A percentile compares a stretch with the other conserved stretches of the same genome.
These are phyloP conservation scores for Globisporangium recalcitrans DNA, from an alignment of 352 stramenopile genomes.

Conservation along the genomic window DNA sequence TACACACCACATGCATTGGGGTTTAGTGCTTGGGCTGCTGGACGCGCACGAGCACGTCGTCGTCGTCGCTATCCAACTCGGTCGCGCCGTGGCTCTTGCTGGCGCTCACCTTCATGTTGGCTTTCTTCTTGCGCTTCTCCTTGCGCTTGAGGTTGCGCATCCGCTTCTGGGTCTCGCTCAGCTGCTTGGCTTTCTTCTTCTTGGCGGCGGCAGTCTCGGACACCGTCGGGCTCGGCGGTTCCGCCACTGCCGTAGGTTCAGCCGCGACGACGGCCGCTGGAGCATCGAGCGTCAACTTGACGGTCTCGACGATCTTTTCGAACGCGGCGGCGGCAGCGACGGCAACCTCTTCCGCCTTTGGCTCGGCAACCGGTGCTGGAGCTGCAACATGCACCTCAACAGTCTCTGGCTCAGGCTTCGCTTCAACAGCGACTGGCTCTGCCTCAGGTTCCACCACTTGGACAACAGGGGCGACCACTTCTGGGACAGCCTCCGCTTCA, in stretches of 20 bases:
- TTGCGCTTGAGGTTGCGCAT: conserved; percentile 66
- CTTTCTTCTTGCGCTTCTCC: conserved; percentile 74
- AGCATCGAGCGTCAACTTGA: conserved; percentile 15
- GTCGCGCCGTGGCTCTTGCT: conserved; percentile 22
- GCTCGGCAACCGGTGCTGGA: not conserved
- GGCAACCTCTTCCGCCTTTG: not conserved
- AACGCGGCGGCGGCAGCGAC: conserved; percentile 7
- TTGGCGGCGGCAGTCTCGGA: not conserved
- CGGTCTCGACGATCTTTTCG: conserved; percentile 19
- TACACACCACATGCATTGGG: not conserved
- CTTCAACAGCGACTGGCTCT: not conserved
- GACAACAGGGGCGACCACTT: conserved; percentile 4
- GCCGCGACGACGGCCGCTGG: not conserved
- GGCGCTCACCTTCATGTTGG: conserved; percentile 40
- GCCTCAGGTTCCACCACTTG: not conserved
- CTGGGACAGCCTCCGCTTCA: not conserved
- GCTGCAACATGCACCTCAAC: not conserved
- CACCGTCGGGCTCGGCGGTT: conserved; percentile 11
- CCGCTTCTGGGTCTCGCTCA: conserved; percentile 59
- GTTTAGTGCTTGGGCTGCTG: conserved; percentile 14
- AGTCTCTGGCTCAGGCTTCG: not conserved
- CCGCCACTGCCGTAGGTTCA: not conserved
- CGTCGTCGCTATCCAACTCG: conserved; percentile 22
- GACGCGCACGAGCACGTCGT: conserved; percentile 21
- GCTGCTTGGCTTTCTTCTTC: conserved; percentile 25